Evolutionary conservation across 2,329 filamentous ascomycete genomes (phyloP), one percentile per base, ranked within the genome.

Genomic region (Pseudohalonectria lignicola): DNA sequence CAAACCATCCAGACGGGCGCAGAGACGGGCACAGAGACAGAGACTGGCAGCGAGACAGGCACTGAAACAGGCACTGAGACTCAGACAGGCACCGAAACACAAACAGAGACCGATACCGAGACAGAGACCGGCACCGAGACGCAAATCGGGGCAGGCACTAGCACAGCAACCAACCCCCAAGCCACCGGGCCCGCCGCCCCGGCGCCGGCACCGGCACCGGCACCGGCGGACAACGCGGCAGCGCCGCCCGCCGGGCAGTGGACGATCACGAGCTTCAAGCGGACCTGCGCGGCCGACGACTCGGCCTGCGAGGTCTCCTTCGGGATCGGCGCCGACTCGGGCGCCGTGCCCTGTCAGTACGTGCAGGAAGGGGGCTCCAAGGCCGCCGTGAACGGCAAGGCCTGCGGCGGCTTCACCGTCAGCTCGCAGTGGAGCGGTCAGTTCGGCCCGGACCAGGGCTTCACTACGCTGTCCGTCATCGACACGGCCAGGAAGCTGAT

Each of bases 351-450:
- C n/a, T 67, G 62, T 57, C 49, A 41, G 38, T 65, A 64, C 52
- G 49, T 53, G 38, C 58, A 64, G 45, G 47, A 31, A 39, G 48
- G 41, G 47, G 31, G 31, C 3, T 52, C 41, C 54, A 58, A 46
- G 57, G 59, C 39, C 49, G 55, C 41, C 55, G 61, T 60, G 31
- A 61, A 60, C 13, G 59, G 62, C 31, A 45, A 50, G 40, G 56
- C 45, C 36, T 75, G 68, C 57, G 70, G 69, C 31, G 49, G 48
- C 42, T 76, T 61, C 60, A 67, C 61, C 44, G 47, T 76, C 49
- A 68, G 65, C 37, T 64, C 64, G 2, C 66, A 67, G 56, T 76
- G 71, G 71, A 69, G 63, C 51, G 69, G 62, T 49, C 64, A 73
- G 49, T 76, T 75, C 45, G 72, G 70, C 35, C 41, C 54, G 11